Conservation (phyloP, 768 basidiomycete genomes). For the Coprinellus micaceus region DNA sequence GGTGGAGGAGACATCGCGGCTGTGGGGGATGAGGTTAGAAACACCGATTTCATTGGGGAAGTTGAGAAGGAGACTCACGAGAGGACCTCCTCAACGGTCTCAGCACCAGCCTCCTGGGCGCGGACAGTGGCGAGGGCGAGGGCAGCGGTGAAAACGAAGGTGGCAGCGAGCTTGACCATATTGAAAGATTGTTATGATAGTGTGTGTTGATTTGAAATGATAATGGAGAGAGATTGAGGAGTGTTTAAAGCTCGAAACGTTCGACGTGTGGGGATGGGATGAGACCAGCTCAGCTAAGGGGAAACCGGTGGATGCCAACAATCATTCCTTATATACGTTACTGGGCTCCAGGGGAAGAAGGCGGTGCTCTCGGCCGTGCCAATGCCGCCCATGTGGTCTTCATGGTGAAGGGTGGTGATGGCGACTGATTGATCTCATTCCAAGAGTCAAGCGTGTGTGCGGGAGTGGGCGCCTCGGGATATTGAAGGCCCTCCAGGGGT, state of each 20-base stretch:
- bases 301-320: background rate
- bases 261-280: conserved; percentile 5
- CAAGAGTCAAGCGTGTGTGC: too few species aligned
- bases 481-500: too few species aligned
- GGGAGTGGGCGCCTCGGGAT: too few species aligned
- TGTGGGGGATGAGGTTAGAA: background rate
- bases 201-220: background rate
- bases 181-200: background rate
- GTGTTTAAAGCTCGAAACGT: background rate
- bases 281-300: conserved; percentile 12
- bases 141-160: conserved; percentile 7
- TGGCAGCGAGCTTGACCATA: conserved; percentile 5
- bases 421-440: background rate
- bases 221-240: background rate
- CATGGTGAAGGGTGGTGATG: too few species aligned
- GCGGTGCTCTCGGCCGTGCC: background rate
- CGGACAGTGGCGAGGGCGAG: conserved; percentile 3
- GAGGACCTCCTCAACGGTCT: background rate
- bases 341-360: background rate
- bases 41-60: background rate
- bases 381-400: background rate
- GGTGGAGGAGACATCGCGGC: conserved; percentile 5
- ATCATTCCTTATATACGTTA: conserved; percentile 2
- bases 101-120: background rate
- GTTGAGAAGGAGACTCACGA: background rate